phyloP scores from a whole-genome alignment of 176 grass and related monocot genomes.

The Oryza meyeriana region DNA sequence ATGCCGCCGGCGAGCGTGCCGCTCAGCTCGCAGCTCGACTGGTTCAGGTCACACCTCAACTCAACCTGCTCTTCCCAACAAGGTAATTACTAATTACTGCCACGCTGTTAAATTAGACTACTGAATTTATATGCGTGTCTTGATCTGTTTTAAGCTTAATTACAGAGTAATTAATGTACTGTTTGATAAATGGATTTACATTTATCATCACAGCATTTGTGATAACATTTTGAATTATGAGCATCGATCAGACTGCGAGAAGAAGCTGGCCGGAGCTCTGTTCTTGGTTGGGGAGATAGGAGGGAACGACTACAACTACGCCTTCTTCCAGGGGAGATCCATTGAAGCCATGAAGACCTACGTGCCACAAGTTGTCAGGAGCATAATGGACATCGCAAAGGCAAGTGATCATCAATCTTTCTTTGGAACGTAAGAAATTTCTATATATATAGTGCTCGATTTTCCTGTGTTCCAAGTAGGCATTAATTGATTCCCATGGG shows the following conservation, averaged over 20 bases:
- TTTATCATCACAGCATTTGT: neutral
- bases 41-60: slow-evolving; percentile 78
- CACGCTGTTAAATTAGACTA: too few species aligned
- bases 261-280: slow-evolving; percentile 51
- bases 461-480: too few species aligned
- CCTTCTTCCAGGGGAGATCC: slow-evolving; percentile 60
- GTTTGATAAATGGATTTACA: neutral
- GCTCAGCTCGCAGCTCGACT: slow-evolving; percentile 71
- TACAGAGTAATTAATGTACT: too few species aligned
- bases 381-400: slow-evolving; percentile 58
- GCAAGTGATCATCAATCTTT: neutral
- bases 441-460: too few species aligned
- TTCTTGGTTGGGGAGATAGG: slow-evolving; percentile 91
- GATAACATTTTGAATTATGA: neutral
- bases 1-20: slow-evolving; percentile 53
- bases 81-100: slow-evolving; percentile 25
- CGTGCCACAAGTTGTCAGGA: slow-evolving; percentile 67
- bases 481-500: too few species aligned
- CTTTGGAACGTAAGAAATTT: neutral
- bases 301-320: slow-evolving; percentile 98
- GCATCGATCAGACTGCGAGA: slow-evolving; percentile 47
- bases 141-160: too few species aligned
- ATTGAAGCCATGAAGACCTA: slow-evolving; percentile 53
- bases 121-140: too few species aligned
- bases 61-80: slow-evolving; percentile 51